Conservation (phyloP, 1,139 yeast genomes). For the Hansenula sp. region DNA sequence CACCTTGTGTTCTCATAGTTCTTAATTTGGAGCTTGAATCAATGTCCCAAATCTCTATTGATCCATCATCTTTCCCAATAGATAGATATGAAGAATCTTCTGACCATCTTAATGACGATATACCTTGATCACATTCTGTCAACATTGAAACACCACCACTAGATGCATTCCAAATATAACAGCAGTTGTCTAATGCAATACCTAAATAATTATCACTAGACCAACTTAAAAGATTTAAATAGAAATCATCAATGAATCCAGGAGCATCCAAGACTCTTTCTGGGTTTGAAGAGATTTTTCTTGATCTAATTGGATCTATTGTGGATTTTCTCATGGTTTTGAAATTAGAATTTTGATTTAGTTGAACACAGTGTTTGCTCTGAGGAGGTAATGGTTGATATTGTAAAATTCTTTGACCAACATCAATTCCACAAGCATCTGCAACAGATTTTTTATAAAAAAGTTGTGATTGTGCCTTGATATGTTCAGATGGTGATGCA, state of each 20-base stretch:
- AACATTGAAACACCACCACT: constrained; percentile 75
- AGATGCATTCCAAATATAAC: constrained; percentile 91
- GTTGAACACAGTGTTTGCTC: constrained; percentile 47
- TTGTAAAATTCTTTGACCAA: constrained; percentile 79
- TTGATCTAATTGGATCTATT: constrained; percentile 33
- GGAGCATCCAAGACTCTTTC: constrained; percentile 96
- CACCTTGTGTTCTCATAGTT: constrained; percentile 67
- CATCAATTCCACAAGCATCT: constrained; percentile 87
- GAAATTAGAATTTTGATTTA: constrained; percentile 31
- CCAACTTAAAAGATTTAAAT: constrained; percentile 86
- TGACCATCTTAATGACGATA: constrained; percentile 86
- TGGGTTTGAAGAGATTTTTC: constrained; percentile 84
- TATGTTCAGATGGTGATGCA: constrained; percentile 48
- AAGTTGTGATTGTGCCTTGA: constrained; percentile 64
- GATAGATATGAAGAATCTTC: constrained; percentile 86
- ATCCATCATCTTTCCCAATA: constrained; percentile 81
- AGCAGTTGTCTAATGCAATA: constrained; percentile 79
- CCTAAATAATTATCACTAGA: constrained; percentile 80
- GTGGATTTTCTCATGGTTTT: constrained; percentile 26
- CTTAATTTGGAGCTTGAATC: constrained; percentile 72
- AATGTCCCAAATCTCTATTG: constrained; percentile 91
- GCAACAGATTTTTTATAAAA: constrained; percentile 86
- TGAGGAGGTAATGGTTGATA: constrained; percentile 89
- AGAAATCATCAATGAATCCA: constrained; percentile 89
- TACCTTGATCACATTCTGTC: constrained; percentile 54